phyloP scores from a whole-genome alignment of 2,329 filamentous ascomycete species.

The Aspergillus sp. region DNA sequence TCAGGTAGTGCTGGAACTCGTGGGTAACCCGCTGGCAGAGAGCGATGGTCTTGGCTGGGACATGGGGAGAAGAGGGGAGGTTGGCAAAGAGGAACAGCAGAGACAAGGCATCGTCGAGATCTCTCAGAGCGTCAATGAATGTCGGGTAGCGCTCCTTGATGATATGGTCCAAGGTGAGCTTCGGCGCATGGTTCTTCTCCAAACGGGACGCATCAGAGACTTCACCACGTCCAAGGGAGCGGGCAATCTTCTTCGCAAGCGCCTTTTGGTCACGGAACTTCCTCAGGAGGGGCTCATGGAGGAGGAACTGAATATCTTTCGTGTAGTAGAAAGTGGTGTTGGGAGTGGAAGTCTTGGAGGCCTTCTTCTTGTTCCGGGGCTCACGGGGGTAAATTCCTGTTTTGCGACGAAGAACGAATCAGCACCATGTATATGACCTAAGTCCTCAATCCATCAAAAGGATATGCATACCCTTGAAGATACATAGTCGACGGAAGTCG shows the following conservation, averaged over 20 bases:
- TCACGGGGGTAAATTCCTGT: slow-evolving; percentile 91
- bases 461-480: slow-evolving; percentile 75
- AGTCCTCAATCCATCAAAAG: neutral
- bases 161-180: slow-evolving; percentile 91
- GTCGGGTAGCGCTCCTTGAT: slow-evolving; percentile 98
- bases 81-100: slow-evolving; percentile 98
- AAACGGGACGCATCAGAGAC: slow-evolving; percentile 82
- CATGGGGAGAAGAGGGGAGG: slow-evolving; percentile 82
- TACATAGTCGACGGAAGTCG: slow-evolving; percentile 97
- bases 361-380: slow-evolving; percentile 96
- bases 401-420: slow-evolving; percentile 14
- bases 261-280: slow-evolving; percentile 98
- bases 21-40: slow-evolving; percentile 89
- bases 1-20: slow-evolving; percentile 98
- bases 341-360: slow-evolving; percentile 82
- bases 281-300: slow-evolving; percentile 89
- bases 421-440: slow-evolving; percentile 12
- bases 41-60: slow-evolving; percentile 93
- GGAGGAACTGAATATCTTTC: slow-evolving; percentile 97
- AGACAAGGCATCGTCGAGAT: slow-evolving; percentile 93
- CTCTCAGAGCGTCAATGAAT: slow-evolving; percentile 88
- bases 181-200: slow-evolving; percentile 87
- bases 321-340: slow-evolving; percentile 90
- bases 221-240: slow-evolving; percentile 88
- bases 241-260: slow-evolving; percentile 95